Evolutionary conservation across 345 rosid genomes (phyloP).

Genomic region (Xanthoceras sorbifolium): DNA sequence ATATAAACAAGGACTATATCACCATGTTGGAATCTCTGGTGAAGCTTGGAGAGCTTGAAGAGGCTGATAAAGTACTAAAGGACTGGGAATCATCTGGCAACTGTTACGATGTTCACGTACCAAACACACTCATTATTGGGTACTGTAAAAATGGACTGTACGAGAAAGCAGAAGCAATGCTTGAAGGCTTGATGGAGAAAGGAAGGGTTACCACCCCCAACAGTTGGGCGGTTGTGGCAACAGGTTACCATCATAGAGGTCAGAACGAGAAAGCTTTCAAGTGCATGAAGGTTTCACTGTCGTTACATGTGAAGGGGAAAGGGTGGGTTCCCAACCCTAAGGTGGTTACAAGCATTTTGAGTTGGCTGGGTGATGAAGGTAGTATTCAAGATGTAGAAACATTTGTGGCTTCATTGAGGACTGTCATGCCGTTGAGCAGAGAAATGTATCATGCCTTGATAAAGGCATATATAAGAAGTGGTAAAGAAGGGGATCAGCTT

Average conservation of each 20-base stretch:
- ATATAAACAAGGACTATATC: constrained; percentile 65
- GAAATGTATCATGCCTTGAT: constrained; percentile 61
- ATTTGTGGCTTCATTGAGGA: constrained; percentile 49
- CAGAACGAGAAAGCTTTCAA: constrained; percentile 47
- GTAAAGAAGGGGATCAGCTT: constrained; percentile 39
- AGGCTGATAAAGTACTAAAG: constrained; percentile 61
- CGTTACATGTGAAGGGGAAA: constrained; percentile 32
- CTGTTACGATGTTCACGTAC: constrained; percentile 60
- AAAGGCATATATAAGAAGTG: constrained; percentile 52
- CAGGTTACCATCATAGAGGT: constrained; percentile 49
- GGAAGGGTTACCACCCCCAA: constrained; percentile 55
- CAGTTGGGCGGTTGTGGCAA: constrained; percentile 69
- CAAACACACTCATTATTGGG: constrained; percentile 43
- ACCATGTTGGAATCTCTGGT: constrained; percentile 65
- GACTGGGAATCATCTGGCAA: constrained; percentile 79
- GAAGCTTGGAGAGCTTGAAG: constrained; percentile 63
- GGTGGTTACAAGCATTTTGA: constrained; percentile 48
- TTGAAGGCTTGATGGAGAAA: constrained; percentile 47
- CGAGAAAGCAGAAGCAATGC: constrained; percentile 64
- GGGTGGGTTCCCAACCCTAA: constrained; percentile 61
- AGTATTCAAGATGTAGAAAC: constrained; percentile 48
- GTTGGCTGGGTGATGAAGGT: constrained; percentile 68
- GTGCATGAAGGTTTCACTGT: constrained; percentile 58
- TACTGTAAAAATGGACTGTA: constrained; percentile 41
- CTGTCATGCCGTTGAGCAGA: constrained; percentile 38